Percentiles rank a stretch among this genome's conserved stretches.
phyloP scores from a whole-genome alignment of 306 rosid species.

The Phaseolus lunatus region DNA sequence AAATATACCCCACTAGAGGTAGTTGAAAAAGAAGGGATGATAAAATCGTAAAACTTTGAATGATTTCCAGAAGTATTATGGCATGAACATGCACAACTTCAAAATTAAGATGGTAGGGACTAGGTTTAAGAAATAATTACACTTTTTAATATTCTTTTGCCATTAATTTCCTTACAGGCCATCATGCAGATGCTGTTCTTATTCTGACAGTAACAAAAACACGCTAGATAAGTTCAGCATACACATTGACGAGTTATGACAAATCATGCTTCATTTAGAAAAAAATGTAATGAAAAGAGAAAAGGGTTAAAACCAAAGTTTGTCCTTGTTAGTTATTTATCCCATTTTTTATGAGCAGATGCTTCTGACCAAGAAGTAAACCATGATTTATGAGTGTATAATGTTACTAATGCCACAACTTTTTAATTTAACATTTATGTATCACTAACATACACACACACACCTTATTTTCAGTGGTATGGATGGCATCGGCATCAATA shows the following conservation, averaged over 20 bases:
- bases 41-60: background rate
- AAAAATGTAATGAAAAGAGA: background rate
- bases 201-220: background rate
- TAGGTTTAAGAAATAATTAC: constrained; percentile 21
- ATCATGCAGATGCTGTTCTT: background rate
- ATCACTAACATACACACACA: background rate
- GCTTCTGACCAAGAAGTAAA: constrained; percentile 8
- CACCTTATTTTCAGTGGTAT: background rate
- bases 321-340: background rate
- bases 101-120: constrained; percentile 10
- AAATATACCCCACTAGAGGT: constrained; percentile 36
- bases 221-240: background rate
- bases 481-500: background rate
- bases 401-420: background rate
- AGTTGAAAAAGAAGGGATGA: constrained; percentile 32
- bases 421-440: background rate
- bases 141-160: constrained; percentile 4
- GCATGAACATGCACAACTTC: constrained; percentile 10
- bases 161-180: constrained; percentile 22
- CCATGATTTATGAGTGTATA: background rate
- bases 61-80: background rate
- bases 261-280: background rate
- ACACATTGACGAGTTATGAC: background rate
- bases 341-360: background rate
- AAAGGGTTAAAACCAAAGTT: background rate